These are phyloP conservation scores for Exophiala alcalophila DNA, from an alignment of 2,329 filamentous ascomycete species.

Conservation along the genomic window DNA sequence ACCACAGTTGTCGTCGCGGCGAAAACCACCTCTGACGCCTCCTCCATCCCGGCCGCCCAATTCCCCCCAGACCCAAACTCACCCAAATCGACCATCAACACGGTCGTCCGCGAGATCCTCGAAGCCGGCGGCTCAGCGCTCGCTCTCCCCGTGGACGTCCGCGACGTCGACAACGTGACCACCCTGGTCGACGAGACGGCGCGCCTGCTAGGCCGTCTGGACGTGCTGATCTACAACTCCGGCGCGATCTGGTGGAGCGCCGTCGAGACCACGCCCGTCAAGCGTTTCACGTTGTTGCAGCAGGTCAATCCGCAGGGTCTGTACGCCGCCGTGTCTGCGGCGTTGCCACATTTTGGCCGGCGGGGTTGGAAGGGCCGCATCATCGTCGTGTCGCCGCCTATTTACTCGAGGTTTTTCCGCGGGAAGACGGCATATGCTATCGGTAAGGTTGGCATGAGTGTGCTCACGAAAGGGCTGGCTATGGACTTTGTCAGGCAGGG, in stretches of 20 bases:
- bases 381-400: slow-evolving; percentile 77
- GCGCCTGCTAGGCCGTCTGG: slow-evolving; percentile 60
- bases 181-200: slow-evolving; percentile 59
- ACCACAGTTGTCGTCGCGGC: slow-evolving; percentile 69
- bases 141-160: slow-evolving; percentile 68
- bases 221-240: slow-evolving; percentile 77
- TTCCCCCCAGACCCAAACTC: slow-evolving; percentile 79
- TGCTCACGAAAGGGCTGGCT: slow-evolving; percentile 74
- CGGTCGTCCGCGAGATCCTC: slow-evolving; percentile 71
- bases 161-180: slow-evolving; percentile 60
- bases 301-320: slow-evolving; percentile 71
- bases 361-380: slow-evolving; percentile 60
- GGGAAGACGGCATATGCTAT: slow-evolving; percentile 83
- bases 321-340: slow-evolving; percentile 67
- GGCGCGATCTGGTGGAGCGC: slow-evolving; percentile 83
- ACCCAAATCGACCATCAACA: slow-evolving; percentile 70
- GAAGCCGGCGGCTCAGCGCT: slow-evolving; percentile 62
- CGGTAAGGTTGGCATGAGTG: slow-evolving; percentile 69
- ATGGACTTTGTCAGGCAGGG: slow-evolving; percentile 75
- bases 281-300: slow-evolving; percentile 77
- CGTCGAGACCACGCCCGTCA: slow-evolving; percentile 68
- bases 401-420: slow-evolving; percentile 79
- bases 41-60: slow-evolving; percentile 41
- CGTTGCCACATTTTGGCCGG: slow-evolving; percentile 57
- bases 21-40: slow-evolving; percentile 67